phyloP scores from a whole-genome alignment of 768 basidiomycete genomes.

The Calocera cornea region DNA sequence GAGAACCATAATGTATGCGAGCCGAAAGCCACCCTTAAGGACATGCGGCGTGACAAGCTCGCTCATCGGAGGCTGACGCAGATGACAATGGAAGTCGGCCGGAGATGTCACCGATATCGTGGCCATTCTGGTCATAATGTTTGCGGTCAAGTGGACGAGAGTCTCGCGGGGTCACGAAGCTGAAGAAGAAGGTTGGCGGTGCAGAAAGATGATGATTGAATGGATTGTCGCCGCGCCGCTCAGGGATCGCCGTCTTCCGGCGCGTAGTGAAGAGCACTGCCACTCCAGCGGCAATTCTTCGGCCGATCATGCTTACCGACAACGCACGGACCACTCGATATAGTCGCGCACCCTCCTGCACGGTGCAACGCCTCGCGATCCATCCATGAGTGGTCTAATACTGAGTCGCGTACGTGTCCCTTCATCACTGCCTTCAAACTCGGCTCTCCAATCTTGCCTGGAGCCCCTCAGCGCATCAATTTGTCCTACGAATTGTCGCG shows the following conservation, averaged over 20 bases:
- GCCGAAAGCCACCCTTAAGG: constrained; percentile 69
- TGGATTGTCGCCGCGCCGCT: too few species aligned
- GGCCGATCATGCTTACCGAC: neutral
- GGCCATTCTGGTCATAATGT: neutral
- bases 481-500: neutral
- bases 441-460: neutral
- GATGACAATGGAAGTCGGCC: constrained; percentile 93
- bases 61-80: constrained; percentile 74
- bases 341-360: neutral
- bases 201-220: too few species aligned
- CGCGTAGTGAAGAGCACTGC: neutral
- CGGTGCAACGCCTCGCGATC: too few species aligned
- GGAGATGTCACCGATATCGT: constrained; percentile 30
- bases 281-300: neutral
- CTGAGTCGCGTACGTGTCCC: neutral
- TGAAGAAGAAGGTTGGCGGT: too few species aligned
- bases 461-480: neutral
- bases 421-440: neutral
- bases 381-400: neutral
- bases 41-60: constrained; percentile 83
- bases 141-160: neutral
- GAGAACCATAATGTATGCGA: constrained; percentile 90
- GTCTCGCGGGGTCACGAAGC: constrained; percentile 1
- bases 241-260: too few species aligned
- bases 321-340: neutral